Conservation (phyloP, 176 grass and related monocot species). For the Puccinellia tenuiflora region DNA sequence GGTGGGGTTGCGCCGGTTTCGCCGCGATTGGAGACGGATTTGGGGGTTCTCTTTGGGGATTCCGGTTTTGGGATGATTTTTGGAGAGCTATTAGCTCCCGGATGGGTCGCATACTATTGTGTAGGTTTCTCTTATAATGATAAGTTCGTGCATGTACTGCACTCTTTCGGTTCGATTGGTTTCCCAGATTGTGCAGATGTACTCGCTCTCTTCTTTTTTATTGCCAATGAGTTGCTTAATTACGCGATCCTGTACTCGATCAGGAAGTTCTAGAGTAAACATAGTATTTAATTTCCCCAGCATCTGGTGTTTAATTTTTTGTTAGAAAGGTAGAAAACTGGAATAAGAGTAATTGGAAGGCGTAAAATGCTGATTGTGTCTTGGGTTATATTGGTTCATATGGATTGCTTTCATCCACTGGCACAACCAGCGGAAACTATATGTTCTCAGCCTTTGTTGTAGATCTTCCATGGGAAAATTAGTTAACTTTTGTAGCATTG, state of each 20-base stretch:
- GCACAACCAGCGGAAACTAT: neutral
- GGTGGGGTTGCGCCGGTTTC: neutral
- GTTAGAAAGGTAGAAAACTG: neutral
- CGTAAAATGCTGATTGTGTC: neutral
- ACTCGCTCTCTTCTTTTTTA: neutral
- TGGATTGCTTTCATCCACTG: neutral
- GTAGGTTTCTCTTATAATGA: neutral
- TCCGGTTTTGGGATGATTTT: neutral
- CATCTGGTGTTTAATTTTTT: neutral
- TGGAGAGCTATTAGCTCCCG: neutral
- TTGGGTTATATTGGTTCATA: neutral
- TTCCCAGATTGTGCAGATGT: neutral
- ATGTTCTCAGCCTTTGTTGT: neutral
- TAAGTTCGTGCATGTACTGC: neutral
- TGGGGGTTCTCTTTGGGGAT: neutral
- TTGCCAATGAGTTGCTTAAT: neutral
- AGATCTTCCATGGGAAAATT: neutral
- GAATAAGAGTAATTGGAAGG: neutral
- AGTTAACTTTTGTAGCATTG: neutral
- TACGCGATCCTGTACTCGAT: neutral
- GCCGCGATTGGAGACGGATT: neutral
- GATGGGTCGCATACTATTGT: neutral
- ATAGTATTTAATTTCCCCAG: neutral
- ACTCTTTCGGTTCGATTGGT: neutral
- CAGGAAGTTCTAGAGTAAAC: neutral